A percentile compares a stretch with the other conserved stretches of the same genome.
Evolutionary conservation across 2,329 filamentous ascomycete genomes (phyloP).

Genomic region (Neonectria faginata): DNA sequence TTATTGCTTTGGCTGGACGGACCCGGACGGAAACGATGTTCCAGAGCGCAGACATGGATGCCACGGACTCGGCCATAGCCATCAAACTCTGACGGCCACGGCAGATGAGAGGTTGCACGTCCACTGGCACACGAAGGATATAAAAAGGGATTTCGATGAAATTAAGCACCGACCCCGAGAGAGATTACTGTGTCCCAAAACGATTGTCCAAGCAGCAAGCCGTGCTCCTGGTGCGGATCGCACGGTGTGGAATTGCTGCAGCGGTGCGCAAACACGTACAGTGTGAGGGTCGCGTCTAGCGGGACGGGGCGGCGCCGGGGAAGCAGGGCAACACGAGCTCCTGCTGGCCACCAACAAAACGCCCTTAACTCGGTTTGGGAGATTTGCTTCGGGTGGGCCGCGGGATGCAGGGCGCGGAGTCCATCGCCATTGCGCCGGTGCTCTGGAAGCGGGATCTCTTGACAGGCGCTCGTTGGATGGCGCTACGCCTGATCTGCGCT

Average conservation of each 20-base stretch:
- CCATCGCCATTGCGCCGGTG: slow-evolving; percentile 45
- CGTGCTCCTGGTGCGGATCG: slow-evolving; percentile 35
- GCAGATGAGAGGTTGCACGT: slow-evolving; percentile 33
- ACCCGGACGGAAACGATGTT: slow-evolving; percentile 33
- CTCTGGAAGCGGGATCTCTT: slow-evolving; percentile 49
- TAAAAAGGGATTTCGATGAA: slow-evolving; percentile 45
- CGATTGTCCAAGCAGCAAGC: slow-evolving; percentile 35
- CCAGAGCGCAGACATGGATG: slow-evolving; percentile 40
- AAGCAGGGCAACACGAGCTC: slow-evolving; percentile 34
- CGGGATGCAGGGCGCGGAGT: slow-evolving; percentile 41
- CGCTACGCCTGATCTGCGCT: slow-evolving; percentile 44
- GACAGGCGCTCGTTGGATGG: slow-evolving; percentile 43
- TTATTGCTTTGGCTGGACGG: slow-evolving; percentile 30
- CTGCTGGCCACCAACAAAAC: slow-evolving; percentile 29
- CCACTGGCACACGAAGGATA: slow-evolving; percentile 26
- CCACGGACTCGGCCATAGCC: slow-evolving; percentile 39
- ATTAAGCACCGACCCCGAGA: slow-evolving; percentile 42
- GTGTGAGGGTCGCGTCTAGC: slow-evolving; percentile 33
- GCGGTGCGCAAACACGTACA: slow-evolving; percentile 40
- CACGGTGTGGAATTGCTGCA: slow-evolving; percentile 26
- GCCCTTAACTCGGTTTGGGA: slow-evolving; percentile 35
- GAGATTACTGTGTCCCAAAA: slow-evolving; percentile 46
- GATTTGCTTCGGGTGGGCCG: slow-evolving; percentile 42
- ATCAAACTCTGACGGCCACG: slow-evolving; percentile 32
- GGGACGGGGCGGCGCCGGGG: slow-evolving; percentile 20